Conservation (phyloP, 495 filamentous ascomycete species). For the Chaetomidium leptoderma region DNA sequence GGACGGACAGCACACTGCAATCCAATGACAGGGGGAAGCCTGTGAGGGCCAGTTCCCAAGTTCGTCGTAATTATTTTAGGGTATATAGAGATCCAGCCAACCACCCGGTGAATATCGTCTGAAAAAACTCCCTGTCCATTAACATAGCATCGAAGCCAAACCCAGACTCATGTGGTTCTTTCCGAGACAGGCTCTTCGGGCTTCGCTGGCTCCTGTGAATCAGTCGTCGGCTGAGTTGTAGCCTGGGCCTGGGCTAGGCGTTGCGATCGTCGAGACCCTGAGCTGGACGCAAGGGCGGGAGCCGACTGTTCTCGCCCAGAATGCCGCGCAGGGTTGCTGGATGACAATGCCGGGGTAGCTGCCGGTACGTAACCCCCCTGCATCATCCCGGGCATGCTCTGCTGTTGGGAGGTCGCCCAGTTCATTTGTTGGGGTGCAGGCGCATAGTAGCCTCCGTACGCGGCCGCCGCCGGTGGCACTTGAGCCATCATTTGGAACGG, state of each 20-base stretch:
- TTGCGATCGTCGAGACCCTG: not conserved
- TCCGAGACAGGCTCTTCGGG: not conserved
- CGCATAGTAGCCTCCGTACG: conserved; percentile 22
- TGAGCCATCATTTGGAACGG: not conserved
- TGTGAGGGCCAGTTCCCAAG: too few relatives aligned
- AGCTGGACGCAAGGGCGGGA: not conserved
- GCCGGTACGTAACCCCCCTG: conserved; percentile 21
- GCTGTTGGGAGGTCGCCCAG: not conserved
- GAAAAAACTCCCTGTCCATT: not conserved
- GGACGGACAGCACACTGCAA: too few relatives aligned
- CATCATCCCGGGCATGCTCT: not conserved
- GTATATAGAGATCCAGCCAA: not conserved
- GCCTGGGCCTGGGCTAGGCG: not conserved
- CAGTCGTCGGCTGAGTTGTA: not conserved
- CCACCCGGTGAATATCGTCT: too few relatives aligned
- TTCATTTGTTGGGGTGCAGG: conserved; percentile 8
- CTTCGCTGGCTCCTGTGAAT: not conserved
- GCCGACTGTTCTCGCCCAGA: not conserved
- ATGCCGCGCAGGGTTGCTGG: not conserved
- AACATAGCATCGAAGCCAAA: not conserved
- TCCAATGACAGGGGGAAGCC: too few relatives aligned
- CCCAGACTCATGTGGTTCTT: not conserved
- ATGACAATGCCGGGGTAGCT: not conserved
- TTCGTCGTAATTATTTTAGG: too few relatives aligned
- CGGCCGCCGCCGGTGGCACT: not conserved